Evolutionary conservation across 345 rosid genomes (phyloP), one percentile per base, ranked within the genome.

Genomic region (Pistacia integerrima): DNA sequence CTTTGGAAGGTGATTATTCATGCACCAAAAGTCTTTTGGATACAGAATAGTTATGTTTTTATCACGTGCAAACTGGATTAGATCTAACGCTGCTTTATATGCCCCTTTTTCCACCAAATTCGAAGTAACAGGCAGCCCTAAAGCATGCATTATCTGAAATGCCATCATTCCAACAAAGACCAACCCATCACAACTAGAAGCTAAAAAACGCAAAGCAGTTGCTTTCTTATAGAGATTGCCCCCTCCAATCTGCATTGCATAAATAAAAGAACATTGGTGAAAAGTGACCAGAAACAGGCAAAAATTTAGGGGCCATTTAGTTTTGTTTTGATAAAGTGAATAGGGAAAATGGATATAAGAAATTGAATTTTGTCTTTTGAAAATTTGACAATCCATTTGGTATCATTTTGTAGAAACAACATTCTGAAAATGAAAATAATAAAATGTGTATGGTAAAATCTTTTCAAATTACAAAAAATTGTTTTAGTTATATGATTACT

Each of bases 11-110:
- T 67, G 64, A 54, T 74, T 76, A 69, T 83, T 84, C 48, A 69
- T 59, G 74, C 93, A 87, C 88, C 85, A 89, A 81, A 89, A 85
- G 67, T 89, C 93, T 76, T 78, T 82, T 49, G 95, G 95, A 82
- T 67, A 85, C 46, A 84, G 63, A 75, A 89, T 77, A 2, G 80
- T 74, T 64, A 79, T 76, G 35, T 81, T 82, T 77, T 87, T 84
- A 38, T 80, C 64, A 46, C 3, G 75, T 62, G 90, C 88, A 75
- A 83, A 71, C 78, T 84, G 84, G 76, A 88, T 81, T 64, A 86
- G 76, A 48, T 89, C 82, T 28, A 71, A 35, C 58, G 91, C 91
- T 64, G 83, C 87, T 79, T 84, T 63, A 67, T 46, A 67, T 22
- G 91, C 86, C 74, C 78, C 84, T 69, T 55, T 72, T 79, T 89